Evolutionary conservation across 139 green algal genomes (phyloP), one percentile per base, ranked within the genome.

Genomic region (Micractinium conductrix): DNA sequence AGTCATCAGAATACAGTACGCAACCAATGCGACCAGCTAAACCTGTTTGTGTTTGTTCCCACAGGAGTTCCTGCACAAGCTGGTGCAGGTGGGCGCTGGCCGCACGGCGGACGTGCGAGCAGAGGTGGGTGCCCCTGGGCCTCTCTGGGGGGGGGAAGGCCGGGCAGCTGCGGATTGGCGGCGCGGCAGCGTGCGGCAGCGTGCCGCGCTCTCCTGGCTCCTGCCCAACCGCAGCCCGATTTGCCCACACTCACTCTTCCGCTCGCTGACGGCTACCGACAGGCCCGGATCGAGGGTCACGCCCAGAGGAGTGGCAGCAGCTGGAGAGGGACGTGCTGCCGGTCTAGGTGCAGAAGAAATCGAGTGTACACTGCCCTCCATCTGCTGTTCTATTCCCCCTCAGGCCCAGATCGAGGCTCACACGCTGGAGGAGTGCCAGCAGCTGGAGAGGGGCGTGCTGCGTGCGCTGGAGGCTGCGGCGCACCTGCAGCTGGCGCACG

Each of bases 31-130:
- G n/a, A n/a, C n/a, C n/a, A n/a, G n/a, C n/a, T n/a, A n/a, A n/a
- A n/a, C n/a, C n/a, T n/a, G n/a, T n/a, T n/a, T n/a, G n/a, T n/a
- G n/a, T n/a, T n/a, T n/a, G n/a, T n/a, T n/a, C n/a, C n/a, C n/a
- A n/a, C 90, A 93, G 85, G 2, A 55, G 28, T 65, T 95, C 67
- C 87, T 92, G 84, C 86, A 91, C 53, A 8, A 30, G 30, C 78
- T 95, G 60, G 28, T 95, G 28, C 67, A 40, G 2, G 75, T 95
- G 17, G 93, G 92, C 0, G 45, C 79, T 2, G 87, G 82, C 26
- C 85, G 89, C 35, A 63, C 74, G 16, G 74, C 24, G 1, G 85
- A 87, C 53, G 87, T 89, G 55, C 44, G 82, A 60, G 62, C 73
- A 43, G 63, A 84, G 50, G 84, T 82, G 28, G 37, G 78, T 16